phyloP scores from a whole-genome alignment of 345 rosid species.

The Citrus medica region DNA sequence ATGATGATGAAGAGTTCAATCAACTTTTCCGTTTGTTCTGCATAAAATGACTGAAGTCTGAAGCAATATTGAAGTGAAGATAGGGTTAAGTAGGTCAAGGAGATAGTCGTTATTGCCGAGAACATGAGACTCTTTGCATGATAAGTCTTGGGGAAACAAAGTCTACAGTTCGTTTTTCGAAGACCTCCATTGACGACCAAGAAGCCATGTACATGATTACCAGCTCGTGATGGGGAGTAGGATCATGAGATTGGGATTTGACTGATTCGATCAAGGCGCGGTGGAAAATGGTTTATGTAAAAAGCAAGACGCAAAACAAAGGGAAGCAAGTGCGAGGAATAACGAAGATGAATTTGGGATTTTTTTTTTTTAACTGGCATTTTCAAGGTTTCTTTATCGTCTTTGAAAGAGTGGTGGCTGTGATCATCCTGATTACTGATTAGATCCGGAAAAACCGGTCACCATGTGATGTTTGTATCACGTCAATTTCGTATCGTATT shows the following conservation, averaged over 20 bases:
- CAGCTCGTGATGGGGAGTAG: neutral
- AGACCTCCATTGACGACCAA: neutral
- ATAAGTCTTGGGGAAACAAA: neutral
- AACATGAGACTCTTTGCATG: too few relatives aligned
- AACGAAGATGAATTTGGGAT: slow-evolving; percentile 17
- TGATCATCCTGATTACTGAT: too few relatives aligned
- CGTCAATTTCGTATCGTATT: too few relatives aligned
- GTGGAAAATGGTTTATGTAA: slow-evolving; percentile 22
- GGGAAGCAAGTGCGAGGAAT: slow-evolving; percentile 24
- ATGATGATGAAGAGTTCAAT: neutral
- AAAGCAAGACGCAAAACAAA: slow-evolving; percentile 24
- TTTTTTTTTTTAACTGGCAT: neutral
- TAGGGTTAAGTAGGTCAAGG: too few relatives aligned
- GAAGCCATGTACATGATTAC: neutral
- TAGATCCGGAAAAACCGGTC: too few relatives aligned
- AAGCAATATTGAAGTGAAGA: slow-evolving; percentile 21
- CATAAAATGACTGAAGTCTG: slow-evolving; percentile 10
- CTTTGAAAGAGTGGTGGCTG: too few relatives aligned
- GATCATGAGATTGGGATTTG: neutral
- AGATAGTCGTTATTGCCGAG: too few relatives aligned
- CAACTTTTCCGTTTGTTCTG: slow-evolving; percentile 10
- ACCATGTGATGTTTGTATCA: too few relatives aligned
- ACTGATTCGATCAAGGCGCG: slow-evolving; percentile 7
- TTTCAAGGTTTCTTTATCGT: slow-evolving; percentile 15
- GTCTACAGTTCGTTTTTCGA: neutral